Percentiles rank a stretch among this genome's conserved stretches.
These are phyloP conservation scores for Cutaneotrichosporon cyanovorans DNA, from an alignment of 1,284 basidiomycete genomes.

Conservation along the genomic window DNA sequence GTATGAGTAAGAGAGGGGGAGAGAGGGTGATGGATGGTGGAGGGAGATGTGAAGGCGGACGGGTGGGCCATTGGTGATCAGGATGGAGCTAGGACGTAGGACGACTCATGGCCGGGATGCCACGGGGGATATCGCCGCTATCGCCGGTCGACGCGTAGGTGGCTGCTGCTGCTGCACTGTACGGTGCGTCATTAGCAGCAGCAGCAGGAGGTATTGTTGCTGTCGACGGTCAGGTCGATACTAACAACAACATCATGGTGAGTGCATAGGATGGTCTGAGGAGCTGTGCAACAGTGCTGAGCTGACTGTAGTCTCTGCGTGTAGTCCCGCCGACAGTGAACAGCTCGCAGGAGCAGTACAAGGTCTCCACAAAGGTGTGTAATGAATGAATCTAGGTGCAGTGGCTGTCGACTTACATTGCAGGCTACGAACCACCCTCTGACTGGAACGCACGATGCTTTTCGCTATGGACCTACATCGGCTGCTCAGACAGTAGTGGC, in stretches of 20 bases:
- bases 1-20: not conserved
- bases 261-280: no score
- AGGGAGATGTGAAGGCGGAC: not conserved
- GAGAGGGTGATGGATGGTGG: not conserved
- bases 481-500: conserved; percentile 32
- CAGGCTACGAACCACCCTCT: conserved; percentile 40
- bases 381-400: not conserved
- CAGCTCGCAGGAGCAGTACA: conserved; percentile 30
- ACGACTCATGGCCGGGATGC: not conserved
- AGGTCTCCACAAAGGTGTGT: conserved; percentile 38
- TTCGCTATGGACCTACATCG: conserved; percentile 37
- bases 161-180: no score
- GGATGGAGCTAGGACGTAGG: no score
- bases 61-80: not conserved
- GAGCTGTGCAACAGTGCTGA: no score
- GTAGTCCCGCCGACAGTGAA: conserved; percentile 35
- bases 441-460: conserved; percentile 40
- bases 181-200: no score
- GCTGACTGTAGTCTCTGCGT: conserved; percentile 29
- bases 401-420: not conserved
- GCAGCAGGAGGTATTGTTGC: no score
- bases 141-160: not conserved
- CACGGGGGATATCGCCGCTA: not conserved
- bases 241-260: no score
- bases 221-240: no score